phyloP scores from a whole-genome alignment of 2,329 filamentous ascomycete species.

The Coniella vitis region DNA sequence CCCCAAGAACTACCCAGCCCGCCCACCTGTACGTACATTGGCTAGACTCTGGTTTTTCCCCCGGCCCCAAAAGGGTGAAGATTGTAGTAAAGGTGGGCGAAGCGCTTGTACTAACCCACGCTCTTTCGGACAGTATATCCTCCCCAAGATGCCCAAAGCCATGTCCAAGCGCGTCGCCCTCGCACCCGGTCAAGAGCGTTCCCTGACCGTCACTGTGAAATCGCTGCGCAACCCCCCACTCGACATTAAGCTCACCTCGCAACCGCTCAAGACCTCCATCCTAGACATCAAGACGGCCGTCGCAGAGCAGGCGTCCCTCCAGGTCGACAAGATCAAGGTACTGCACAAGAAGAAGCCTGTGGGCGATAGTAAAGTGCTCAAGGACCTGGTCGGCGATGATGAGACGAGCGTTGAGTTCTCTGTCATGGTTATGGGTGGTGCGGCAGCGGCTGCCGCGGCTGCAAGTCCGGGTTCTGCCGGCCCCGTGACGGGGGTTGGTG shows the following conservation, averaged over 20 bases:
- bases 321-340: constrained; percentile 76
- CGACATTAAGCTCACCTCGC: constrained; percentile 57
- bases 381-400: constrained; percentile 60
- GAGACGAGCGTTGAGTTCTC: constrained; percentile 62
- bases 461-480: constrained; percentile 5
- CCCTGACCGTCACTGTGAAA: constrained; percentile 57
- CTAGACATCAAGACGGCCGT: constrained; percentile 72
- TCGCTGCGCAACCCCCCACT: constrained; percentile 70
- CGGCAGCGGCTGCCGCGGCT: constrained; percentile 23
- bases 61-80: background rate
- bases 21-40: constrained; percentile 59
- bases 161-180: constrained; percentile 29
- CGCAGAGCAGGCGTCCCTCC: constrained; percentile 53
- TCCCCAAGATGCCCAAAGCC: constrained; percentile 58
- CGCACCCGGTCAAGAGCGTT: constrained; percentile 46
- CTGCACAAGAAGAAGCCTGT: constrained; percentile 84
- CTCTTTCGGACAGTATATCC: constrained; percentile 60
- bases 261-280: constrained; percentile 63
- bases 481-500: constrained; percentile 29
- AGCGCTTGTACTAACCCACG: too few species aligned
- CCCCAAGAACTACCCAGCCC: constrained; percentile 67
- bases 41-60: constrained; percentile 6
- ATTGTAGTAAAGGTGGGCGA: too few species aligned
- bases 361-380: constrained; percentile 67
- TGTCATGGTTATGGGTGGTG: constrained; percentile 49